Evolutionary conservation across 2,329 filamentous ascomycete genomes (phyloP), one percentile per base, ranked within the genome.

Genomic region (Endoconidiophora polonica): DNA sequence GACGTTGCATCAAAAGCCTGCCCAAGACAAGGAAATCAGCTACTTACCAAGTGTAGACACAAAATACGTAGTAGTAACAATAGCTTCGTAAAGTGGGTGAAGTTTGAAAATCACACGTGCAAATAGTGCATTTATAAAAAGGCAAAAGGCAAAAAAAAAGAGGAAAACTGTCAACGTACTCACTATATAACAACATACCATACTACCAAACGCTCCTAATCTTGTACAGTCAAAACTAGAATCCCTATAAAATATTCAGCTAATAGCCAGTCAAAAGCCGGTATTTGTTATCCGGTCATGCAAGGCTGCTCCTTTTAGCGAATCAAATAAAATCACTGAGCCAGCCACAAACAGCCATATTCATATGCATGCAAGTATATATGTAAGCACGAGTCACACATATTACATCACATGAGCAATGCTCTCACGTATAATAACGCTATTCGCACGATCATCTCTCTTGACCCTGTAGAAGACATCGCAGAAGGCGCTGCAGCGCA

Each of bases 401-500:
- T 18, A 18, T 18, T 61, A 67, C 52, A 67, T 60, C 44, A 72
- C 63, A 57, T 69, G 70, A 2, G 72, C 67, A 48, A 79, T 78
- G 57, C 70, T 76, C 65, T 80, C 73, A 62, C 77, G 74, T 62
- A 83, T 77, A 62, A 98, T 96, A 48, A 83, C 76, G 55, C 84
- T 94, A 63, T 94, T 90, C 67, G 95, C 88, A 58, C 76, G 77
- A 58, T 83, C 78, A 60, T 94, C 83, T 47, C 91, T 73, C 54
- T 76, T 82, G 9, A 98, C 84, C 3, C 87, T 78, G 66, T 84
- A 96, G 63, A 95, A 98, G 56, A 81, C 79, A 64, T 96, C 91
- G 56, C 83, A 85, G 61, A 94, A 96, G 57, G 98, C 90, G 22
- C 79, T 81, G 63, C 87, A 94, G 57, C 87, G 81, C 91, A 98